Percentiles rank a stretch among this genome's conserved stretches.
Evolutionary conservation across 305 asterid species (phyloP).

Genomic region (Nicotiana rustica): DNA sequence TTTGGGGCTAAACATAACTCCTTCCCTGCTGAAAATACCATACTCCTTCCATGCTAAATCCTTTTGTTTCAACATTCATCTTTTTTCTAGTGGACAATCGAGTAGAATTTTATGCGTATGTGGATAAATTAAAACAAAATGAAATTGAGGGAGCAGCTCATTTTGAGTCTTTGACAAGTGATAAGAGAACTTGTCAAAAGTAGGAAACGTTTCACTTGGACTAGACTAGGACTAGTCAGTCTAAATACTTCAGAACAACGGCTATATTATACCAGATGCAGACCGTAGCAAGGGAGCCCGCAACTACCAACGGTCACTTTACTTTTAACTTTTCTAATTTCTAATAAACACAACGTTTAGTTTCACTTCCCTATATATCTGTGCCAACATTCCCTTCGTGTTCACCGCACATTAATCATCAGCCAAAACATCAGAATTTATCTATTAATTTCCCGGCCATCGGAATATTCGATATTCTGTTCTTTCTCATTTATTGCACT

Average conservation of each 20-base stretch:
- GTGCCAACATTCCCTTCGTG: slow-evolving; percentile 19
- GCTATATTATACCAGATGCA: neutral
- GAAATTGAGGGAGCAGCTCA: too few species aligned
- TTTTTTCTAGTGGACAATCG: too few species aligned
- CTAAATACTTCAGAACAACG: neutral
- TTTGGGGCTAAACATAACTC: too few species aligned
- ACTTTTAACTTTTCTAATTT: neutral
- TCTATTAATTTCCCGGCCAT: neutral
- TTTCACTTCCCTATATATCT: slow-evolving; percentile 4
- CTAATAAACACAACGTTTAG: slow-evolving; percentile 51
- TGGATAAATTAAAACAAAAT: neutral
- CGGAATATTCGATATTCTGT: slow-evolving; percentile 37
- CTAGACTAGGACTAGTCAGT: neutral
- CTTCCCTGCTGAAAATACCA: too few species aligned
- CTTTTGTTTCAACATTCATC: too few species aligned
- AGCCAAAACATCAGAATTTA: neutral
- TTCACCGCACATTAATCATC: slow-evolving; percentile 36
- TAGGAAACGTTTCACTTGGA: too few species aligned
- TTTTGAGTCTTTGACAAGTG: too few species aligned
- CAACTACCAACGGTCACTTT: slow-evolving; percentile 58
- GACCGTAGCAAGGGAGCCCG: slow-evolving; percentile 32
- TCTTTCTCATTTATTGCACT: neutral
- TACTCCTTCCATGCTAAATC: too few species aligned
- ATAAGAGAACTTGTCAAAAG: too few species aligned
- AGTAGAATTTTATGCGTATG: neutral